Evolutionary conservation across 495 filamentous ascomycete genomes (phyloP).

Genomic region (Hyaloscypha hepaticicola): DNA sequence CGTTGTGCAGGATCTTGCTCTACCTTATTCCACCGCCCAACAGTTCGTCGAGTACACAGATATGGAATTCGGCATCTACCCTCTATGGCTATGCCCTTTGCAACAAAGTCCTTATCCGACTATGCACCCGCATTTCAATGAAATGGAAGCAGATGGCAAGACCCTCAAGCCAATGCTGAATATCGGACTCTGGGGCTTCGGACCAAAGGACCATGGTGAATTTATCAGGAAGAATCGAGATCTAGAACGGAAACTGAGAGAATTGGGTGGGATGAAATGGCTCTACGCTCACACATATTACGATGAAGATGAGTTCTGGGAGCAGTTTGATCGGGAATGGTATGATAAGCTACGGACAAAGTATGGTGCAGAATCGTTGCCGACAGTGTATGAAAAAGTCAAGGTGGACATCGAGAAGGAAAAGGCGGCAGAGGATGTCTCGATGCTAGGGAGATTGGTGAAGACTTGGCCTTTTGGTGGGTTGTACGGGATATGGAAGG

Average conservation of each 20-base stretch:
- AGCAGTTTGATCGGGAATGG: constrained; percentile 47
- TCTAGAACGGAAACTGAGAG: constrained; percentile 61
- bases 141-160: constrained; percentile 25
- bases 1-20: constrained; percentile 57
- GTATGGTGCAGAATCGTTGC: constrained; percentile 50
- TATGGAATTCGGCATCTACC: constrained; percentile 50
- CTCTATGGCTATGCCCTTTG: constrained; percentile 60
- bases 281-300: constrained; percentile 63
- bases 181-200: constrained; percentile 56
- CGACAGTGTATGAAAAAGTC: constrained; percentile 58
- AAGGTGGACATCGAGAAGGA: constrained; percentile 27
- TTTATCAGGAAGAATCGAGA: constrained; percentile 59
- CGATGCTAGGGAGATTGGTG: not conserved
- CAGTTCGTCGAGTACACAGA: constrained; percentile 53
- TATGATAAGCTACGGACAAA: constrained; percentile 53
- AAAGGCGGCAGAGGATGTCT: not conserved
- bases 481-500: constrained; percentile 29
- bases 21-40: constrained; percentile 50
- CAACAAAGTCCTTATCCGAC: constrained; percentile 31
- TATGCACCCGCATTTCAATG: constrained; percentile 44
- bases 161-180: constrained; percentile 32
- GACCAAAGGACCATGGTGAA: constrained; percentile 38
- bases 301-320: constrained; percentile 53
- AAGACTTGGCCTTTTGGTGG: constrained; percentile 27
- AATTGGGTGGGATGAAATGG: constrained; percentile 66